Base-by-base conservation (phyloP, 2,329 filamentous ascomycete species). In the Coleophoma eucalyptorum region DNA sequence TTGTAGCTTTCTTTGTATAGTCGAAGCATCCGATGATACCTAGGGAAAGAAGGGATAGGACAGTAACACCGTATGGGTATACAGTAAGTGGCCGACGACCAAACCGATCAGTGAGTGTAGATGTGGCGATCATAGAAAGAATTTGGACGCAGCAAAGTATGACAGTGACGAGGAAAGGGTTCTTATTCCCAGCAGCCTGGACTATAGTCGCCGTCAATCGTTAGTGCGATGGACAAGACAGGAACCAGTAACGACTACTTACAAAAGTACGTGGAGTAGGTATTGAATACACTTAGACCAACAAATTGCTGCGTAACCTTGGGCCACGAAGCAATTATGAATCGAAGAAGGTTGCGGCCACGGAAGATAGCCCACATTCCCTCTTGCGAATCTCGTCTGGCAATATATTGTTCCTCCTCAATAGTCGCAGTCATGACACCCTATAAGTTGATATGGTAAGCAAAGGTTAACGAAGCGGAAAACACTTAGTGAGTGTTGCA, bases 141-240 rank as follows among this genome's bases (percentile, higher is more conserved):
- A 76, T 58, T 48, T 72, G 71, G 1, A 73, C 67, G 41, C 66
- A 70, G 1, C 68, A 67, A 2, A 72, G 58, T 40, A 74, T 72
- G 35, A 72, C 59, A 0, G 69, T 73, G 5, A 73, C 70, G 46
- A 67, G 59, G 57, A 73, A 73, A 0, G 70, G 70, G 44, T 73
- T 63, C 13, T 67, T 63, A 58, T 63, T 69, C 1, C 71, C 71
- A 3, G 71, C 71, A 35, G 69, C 64, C 62, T 73, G 70, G 56
- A 72, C 67, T 68, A 35, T 33, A 31, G 19, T 12, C 4, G 20
- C 16, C 3, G 41, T 26, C 26, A 6, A 26, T 7, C 10, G 35
- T 38, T 8, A 38, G 35, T 10, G 12, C 35, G 12, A 11, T 18
- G 13, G 12, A 18, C 34, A 13, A 49, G 40, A 31, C 15, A 11